Evolutionary conservation across 2,329 filamentous ascomycete genomes (phyloP).

Genomic region (Epichloe sp.): DNA sequence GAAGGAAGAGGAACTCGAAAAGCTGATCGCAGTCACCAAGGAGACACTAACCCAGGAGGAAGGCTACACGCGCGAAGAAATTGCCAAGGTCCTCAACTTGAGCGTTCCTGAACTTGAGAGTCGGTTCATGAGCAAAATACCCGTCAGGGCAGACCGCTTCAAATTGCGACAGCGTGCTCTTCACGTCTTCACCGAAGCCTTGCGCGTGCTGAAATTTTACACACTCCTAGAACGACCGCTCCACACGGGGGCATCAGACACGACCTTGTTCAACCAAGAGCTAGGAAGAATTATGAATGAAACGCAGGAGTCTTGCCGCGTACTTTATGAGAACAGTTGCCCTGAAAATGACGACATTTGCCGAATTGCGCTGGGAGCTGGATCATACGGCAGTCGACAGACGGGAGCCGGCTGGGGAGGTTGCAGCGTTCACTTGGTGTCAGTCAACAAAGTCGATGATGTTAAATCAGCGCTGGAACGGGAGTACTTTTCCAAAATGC

Average conservation of each 20-base stretch:
- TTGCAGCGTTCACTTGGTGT: conserved; percentile 86
- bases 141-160: conserved; percentile 77
- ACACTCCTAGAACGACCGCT: conserved; percentile 50
- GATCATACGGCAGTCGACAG: conserved; percentile 71
- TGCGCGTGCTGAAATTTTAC: conserved; percentile 75
- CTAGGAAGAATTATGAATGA: conserved; percentile 79
- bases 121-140: conserved; percentile 76
- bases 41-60: conserved; percentile 63
- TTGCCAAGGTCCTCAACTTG: conserved; percentile 58
- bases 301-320: conserved; percentile 77
- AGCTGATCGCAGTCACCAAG: conserved; percentile 56
- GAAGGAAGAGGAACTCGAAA: conserved; percentile 55
- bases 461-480: conserved; percentile 67
- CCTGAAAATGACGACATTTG: conserved; percentile 88
- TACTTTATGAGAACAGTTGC: conserved; percentile 83
- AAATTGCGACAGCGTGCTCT: conserved; percentile 75
- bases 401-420: conserved; percentile 97
- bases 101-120: conserved; percentile 58
- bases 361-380: conserved; percentile 60
- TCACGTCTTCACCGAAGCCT: conserved; percentile 83
- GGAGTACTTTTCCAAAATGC: conserved; percentile 66
- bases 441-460: conserved; percentile 64
- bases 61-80: conserved; percentile 80
- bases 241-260: conserved; percentile 32
- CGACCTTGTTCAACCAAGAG: conserved; percentile 46